Percentiles rank a stretch among this genome's conserved stretches.
Conservation (phyloP, 192 early-diverging fungal genomes). For the Linnemannia hyalina region DNA sequence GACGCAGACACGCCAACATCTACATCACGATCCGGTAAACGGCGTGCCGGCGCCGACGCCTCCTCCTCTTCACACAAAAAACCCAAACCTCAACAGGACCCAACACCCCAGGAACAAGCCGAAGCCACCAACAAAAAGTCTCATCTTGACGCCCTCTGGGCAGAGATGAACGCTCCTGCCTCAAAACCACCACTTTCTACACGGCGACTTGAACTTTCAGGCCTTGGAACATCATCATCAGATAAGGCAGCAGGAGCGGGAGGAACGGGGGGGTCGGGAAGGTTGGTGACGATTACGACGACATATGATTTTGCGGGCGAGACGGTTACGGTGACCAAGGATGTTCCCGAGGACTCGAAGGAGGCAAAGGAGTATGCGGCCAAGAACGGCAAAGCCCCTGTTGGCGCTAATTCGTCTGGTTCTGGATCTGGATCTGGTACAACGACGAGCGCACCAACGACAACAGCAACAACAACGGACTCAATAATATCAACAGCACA, state of each 20-base stretch:
- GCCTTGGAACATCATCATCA: background rate
- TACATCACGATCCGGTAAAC: slow-evolving; percentile 40
- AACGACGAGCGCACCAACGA: background rate
- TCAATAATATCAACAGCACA: slow-evolving; percentile 11
- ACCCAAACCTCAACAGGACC: background rate
- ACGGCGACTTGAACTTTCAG: background rate
- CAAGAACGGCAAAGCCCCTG: slow-evolving; percentile 17
- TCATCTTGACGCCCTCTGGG: slow-evolving; percentile 67
- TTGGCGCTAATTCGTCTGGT: background rate
- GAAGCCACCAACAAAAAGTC: slow-evolving; percentile 35
- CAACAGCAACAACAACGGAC: slow-evolving; percentile 7
- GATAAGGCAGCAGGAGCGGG: background rate
- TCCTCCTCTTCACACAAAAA: slow-evolving; percentile 1
- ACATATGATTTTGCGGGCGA: slow-evolving; percentile 58
- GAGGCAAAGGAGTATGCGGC: slow-evolving; percentile 41
- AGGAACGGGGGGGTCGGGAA: slow-evolving; percentile 1
- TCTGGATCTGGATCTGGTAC: background rate
- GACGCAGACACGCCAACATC: background rate
- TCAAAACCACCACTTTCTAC: slow-evolving; percentile 4
- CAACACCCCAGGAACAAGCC: slow-evolving; percentile 13
- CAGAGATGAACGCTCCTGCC: slow-evolving; percentile 62
- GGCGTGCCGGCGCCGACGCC: background rate
- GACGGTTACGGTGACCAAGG: slow-evolving; percentile 51
- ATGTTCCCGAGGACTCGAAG: slow-evolving; percentile 55
- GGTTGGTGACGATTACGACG: slow-evolving; percentile 52